These are phyloP conservation scores for Pleurostoma richardsiae DNA, from an alignment of 2,329 filamentous ascomycete genomes.

Conservation along the genomic window DNA sequence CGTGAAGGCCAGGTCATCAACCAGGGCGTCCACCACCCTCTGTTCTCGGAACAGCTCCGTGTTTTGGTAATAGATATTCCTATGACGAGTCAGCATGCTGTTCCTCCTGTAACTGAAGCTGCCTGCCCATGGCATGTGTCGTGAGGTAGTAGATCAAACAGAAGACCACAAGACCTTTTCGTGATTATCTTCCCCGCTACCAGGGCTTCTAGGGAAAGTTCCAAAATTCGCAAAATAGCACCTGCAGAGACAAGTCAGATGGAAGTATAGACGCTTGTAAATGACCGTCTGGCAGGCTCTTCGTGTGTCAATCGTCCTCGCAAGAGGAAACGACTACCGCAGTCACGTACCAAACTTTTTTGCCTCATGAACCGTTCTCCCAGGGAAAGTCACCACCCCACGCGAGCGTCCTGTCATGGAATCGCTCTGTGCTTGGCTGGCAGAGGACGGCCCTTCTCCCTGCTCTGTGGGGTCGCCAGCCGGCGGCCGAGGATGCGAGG, in stretches of 20 bases:
- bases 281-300: too few relatives aligned
- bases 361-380: constrained; percentile 37
- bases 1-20: constrained; percentile 71
- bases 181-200: constrained; percentile 49
- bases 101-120: constrained; percentile 5
- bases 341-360: constrained; percentile 42
- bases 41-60: constrained; percentile 68
- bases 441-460: too few relatives aligned
- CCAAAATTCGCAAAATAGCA: constrained; percentile 52
- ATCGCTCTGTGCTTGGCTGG: too few relatives aligned
- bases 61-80: constrained; percentile 77
- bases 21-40: constrained; percentile 61
- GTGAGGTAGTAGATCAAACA: too few relatives aligned
- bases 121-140: too few relatives aligned
- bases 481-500: constrained; percentile 2
- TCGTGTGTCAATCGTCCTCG: background rate
- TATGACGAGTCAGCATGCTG: constrained; percentile 23
- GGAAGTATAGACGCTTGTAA: background rate
- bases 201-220: constrained; percentile 55
- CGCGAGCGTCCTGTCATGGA: constrained; percentile 3
- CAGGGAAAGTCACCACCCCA: constrained; percentile 36
- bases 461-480: too few relatives aligned
- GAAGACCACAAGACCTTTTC: constrained; percentile 44
- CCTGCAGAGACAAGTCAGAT: constrained; percentile 30
- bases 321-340: constrained; percentile 1